Percentiles rank a stretch among this genome's conserved stretches.
These are phyloP conservation scores for Phytophthora sansomeana DNA, from an alignment of 352 stramenopile species.

Conservation along the genomic window DNA sequence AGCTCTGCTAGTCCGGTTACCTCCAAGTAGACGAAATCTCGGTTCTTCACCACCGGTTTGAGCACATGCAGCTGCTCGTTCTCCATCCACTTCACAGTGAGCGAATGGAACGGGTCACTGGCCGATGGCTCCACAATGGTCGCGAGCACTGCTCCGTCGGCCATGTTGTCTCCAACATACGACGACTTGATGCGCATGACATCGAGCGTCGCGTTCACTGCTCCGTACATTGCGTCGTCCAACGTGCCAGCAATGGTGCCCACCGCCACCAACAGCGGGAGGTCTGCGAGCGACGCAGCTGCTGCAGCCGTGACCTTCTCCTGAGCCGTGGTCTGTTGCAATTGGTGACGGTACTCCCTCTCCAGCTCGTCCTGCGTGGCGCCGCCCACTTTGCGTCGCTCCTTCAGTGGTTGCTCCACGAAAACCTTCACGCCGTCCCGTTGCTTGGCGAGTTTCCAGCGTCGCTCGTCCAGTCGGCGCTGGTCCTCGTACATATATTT, in stretches of 20 bases:
- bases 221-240: conserved; percentile 56
- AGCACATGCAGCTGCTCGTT: conserved; percentile 33
- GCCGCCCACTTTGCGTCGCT: conserved; percentile 26
- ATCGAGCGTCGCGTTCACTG: conserved; percentile 40
- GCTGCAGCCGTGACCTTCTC: conserved; percentile 33
- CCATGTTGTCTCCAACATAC: conserved; percentile 54
- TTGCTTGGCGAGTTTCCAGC: conserved; percentile 41
- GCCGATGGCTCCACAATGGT: conserved; percentile 52
- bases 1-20: conserved; percentile 48
- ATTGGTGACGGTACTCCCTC: conserved; percentile 27
- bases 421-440: conserved; percentile 35
- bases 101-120: conserved; percentile 51
- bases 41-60: conserved; percentile 50
- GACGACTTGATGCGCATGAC: conserved; percentile 46
- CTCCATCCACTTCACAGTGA: conserved; percentile 54
- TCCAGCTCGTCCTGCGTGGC: conserved; percentile 35
- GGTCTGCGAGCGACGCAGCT: conserved; percentile 29
- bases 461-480: conserved; percentile 32
- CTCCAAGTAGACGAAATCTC: conserved; percentile 69
- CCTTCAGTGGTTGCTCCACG: conserved; percentile 33
- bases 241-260: conserved; percentile 41
- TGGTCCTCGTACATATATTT: conserved; percentile 39
- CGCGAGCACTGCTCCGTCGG: conserved; percentile 53
- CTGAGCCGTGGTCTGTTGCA: conserved; percentile 1
- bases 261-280: conserved; percentile 39